Conservation (phyloP, 2,329 filamentous ascomycete species). For the Alternaria sp. region DNA sequence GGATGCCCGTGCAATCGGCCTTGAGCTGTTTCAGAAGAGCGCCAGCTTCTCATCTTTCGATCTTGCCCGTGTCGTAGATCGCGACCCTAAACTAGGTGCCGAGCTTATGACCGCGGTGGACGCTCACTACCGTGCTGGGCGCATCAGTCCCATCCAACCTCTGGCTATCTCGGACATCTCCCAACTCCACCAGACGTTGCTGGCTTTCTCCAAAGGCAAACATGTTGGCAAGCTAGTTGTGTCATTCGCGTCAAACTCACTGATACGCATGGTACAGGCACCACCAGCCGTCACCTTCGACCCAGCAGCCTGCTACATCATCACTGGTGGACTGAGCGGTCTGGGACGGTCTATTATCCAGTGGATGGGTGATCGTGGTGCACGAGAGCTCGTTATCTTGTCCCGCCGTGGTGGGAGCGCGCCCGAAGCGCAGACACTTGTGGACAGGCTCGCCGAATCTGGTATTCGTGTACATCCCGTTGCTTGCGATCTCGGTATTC, state of each 20-base stretch:
- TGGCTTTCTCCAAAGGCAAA: constrained; percentile 14
- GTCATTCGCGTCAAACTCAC: not conserved
- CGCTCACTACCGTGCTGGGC: constrained; percentile 6
- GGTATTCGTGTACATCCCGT: not conserved
- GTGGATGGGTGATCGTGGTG: constrained; percentile 29
- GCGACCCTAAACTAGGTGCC: constrained; percentile 3
- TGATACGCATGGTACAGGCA: constrained; percentile 4
- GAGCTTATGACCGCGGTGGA: constrained; percentile 5
- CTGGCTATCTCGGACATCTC: constrained; percentile 8
- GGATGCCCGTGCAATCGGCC: constrained; percentile 6
- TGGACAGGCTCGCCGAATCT: not conserved
- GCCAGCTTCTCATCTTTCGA: constrained; percentile 33
- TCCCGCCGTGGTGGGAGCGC: constrained; percentile 7
- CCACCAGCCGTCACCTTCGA: constrained; percentile 8
- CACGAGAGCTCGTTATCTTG: constrained; percentile 16
- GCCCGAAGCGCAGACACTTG: not conserved
- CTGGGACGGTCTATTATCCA: constrained; percentile 20
- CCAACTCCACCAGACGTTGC: constrained; percentile 10
- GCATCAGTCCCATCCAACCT: constrained; percentile 2
- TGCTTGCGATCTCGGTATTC: constrained; percentile 13
- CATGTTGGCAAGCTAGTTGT: constrained; percentile 26
- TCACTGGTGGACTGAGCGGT: constrained; percentile 29
- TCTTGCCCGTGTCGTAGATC: constrained; percentile 8
- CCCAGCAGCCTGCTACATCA: constrained; percentile 19
- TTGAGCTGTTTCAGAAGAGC: constrained; percentile 26